phyloP scores from a whole-genome alignment of 352 stramenopile genomes.

The Globisporangium cederbergense region DNA sequence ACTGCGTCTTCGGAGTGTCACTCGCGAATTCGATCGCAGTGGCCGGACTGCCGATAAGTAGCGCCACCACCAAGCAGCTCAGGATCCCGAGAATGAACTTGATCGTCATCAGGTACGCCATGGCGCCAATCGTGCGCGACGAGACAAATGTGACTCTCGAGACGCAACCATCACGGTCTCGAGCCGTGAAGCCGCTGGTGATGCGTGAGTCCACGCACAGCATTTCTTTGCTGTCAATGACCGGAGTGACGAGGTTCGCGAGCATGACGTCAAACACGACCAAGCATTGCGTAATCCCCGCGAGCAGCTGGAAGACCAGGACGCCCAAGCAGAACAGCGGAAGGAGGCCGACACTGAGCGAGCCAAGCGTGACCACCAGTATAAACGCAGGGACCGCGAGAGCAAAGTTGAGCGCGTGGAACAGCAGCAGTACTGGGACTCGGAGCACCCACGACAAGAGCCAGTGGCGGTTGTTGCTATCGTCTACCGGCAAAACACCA shows the following conservation, averaged over 20 bases:
- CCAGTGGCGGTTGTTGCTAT: neutral
- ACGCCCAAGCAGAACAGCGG: slow-evolving; percentile 24
- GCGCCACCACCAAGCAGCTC: slow-evolving; percentile 25
- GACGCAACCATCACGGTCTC: slow-evolving; percentile 11
- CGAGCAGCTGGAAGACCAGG: slow-evolving; percentile 27
- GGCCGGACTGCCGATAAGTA: slow-evolving; percentile 26
- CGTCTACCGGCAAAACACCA: neutral
- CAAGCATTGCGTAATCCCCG: slow-evolving; percentile 17
- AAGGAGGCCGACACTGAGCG: slow-evolving; percentile 24
- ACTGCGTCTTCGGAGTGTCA: neutral
- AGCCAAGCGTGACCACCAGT: slow-evolving; percentile 23
- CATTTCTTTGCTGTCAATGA: slow-evolving; percentile 1
- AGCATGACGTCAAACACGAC: slow-evolving; percentile 21
- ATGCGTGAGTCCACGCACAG: slow-evolving; percentile 22
- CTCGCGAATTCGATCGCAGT: slow-evolving; percentile 14
- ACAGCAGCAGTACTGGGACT: slow-evolving; percentile 17
- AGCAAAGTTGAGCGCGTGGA: slow-evolving; percentile 24
- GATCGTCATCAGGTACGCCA: slow-evolving; percentile 42
- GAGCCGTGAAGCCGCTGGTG: slow-evolving; percentile 24
- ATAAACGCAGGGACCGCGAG: slow-evolving; percentile 22
- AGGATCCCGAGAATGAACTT: slow-evolving; percentile 38
- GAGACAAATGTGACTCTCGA: slow-evolving; percentile 24
- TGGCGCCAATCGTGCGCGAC: slow-evolving; percentile 25
- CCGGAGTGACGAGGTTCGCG: slow-evolving; percentile 21
- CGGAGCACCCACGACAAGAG: neutral